Evolutionary conservation across 106 monocot species (phyloP), one percentile per base, ranked within the genome.

Genomic region (Iris macrosiphon): DNA sequence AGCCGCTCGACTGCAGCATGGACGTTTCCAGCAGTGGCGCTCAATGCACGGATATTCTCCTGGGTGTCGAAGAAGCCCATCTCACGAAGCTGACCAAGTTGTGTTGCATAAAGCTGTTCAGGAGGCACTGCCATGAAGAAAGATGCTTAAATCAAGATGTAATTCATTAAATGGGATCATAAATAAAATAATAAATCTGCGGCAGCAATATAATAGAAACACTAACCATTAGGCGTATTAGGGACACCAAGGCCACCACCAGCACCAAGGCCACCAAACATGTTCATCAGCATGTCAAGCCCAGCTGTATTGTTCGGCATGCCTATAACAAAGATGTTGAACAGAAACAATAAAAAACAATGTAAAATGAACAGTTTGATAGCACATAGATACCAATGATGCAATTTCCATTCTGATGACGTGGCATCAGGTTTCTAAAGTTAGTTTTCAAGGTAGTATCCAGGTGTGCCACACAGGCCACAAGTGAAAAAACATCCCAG

Each of bases 1-100:
- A 95, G 89, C 20, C 81, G 72, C 70, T 95, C 94, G 0, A 95
- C 94, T 2, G 94, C 94, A 45, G 94, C 94, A 69, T 85, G 72
- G 40, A 95, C 89, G 52, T 95, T 95, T 12, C 94, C 94, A 9
- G 76, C 60, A 17, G 95, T 95, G 55, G 95, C 89, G 18, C 51
- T 74, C 31, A 95, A 57, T 2, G 85, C 95, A 22, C 85, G 85
- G 32, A 95, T 85, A 33, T 95, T 89, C 67, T 85, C 95, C 59
- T 95, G 95, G 11, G 85, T 80, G 56, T 95, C 89, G 21, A 89
- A 79, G 79, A 95, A 95, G 57, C 89, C 95, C 95, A 95, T 95
- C 46, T 95, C 95, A 49, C 77, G 95, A 58, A 95, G 85, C 69
- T 95, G 95, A 47, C 89, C 35, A 7, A 95, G 74, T 62, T 96